Conservation (phyloP, 2,329 filamentous ascomycete species). For the Claviceps maximensis region DNA sequence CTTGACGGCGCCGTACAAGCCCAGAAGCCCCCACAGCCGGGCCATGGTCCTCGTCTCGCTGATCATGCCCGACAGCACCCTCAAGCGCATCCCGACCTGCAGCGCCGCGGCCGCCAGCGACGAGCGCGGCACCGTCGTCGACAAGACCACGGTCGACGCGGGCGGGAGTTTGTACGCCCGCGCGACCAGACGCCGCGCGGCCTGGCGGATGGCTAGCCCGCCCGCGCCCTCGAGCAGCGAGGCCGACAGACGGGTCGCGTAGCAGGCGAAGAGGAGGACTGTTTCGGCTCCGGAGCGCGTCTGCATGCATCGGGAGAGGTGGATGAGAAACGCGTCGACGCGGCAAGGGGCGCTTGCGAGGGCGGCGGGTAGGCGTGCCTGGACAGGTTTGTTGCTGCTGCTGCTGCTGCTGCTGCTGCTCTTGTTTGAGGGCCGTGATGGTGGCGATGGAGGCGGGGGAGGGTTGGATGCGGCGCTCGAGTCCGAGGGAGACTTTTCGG, state of each 20-base stretch:
- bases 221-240: conserved; percentile 38
- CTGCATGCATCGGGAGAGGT: conserved; percentile 49
- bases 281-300: conserved; percentile 58
- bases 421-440: conserved; percentile 1
- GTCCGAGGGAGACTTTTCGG: not conserved
- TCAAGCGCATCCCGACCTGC: conserved; percentile 38
- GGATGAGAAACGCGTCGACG: conserved; percentile 39
- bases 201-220: conserved; percentile 42
- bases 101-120: conserved; percentile 31
- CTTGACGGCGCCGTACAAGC: conserved; percentile 56
- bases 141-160: conserved; percentile 33
- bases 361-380: conserved; percentile 1
- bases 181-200: conserved; percentile 38
- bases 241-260: conserved; percentile 45
- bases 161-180: conserved; percentile 38
- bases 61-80: conserved; percentile 50
- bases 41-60: conserved; percentile 59
- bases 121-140: conserved; percentile 20
- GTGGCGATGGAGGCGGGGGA: conserved; percentile 5
- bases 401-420: conserved; percentile 1
- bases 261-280: conserved; percentile 55
- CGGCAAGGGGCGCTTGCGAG: conserved; percentile 11
- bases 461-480: conserved; percentile 1
- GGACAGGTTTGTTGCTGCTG: conserved; percentile 5
- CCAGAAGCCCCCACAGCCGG: conserved; percentile 64